Evolutionary conservation across 2,329 filamentous ascomycete genomes (phyloP).

Genomic region (Colletotrichum melonis): DNA sequence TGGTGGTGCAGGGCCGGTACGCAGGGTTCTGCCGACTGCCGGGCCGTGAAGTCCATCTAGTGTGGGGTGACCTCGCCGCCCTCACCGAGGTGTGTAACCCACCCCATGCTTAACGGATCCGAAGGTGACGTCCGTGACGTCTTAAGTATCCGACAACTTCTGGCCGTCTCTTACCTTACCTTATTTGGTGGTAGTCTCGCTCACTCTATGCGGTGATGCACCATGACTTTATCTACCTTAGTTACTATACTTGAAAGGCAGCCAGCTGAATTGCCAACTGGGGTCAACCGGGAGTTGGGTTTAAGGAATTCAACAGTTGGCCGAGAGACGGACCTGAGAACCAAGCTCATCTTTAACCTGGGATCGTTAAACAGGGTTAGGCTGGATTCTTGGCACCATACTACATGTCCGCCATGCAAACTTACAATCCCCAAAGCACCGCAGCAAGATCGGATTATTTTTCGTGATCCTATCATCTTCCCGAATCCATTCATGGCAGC

Average conservation of each 20-base stretch:
- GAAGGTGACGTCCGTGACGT: neutral
- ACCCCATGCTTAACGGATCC: neutral
- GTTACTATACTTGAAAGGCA: too few species aligned
- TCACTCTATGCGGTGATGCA: neutral
- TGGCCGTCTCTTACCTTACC: too few species aligned
- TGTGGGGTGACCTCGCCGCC: neutral
- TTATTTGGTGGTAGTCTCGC: neutral
- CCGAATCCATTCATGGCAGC: neutral
- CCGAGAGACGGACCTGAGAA: neutral
- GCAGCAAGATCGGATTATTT: neutral
- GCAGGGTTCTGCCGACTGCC: conserved; percentile 29
- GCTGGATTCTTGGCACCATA: neutral
- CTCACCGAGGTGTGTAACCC: neutral
- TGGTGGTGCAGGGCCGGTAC: neutral
- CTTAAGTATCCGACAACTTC: neutral
- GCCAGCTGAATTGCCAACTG: neutral
- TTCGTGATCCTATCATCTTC: neutral
- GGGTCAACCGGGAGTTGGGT: neutral
- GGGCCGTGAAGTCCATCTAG: neutral
- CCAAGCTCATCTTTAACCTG: neutral
- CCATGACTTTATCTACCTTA: neutral
- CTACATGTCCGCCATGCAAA: neutral
- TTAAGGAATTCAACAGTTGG: neutral
- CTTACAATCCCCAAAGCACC: neutral
- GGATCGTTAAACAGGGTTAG: too few species aligned